These are phyloP conservation scores for Colletotrichum endophyticum DNA, from an alignment of 2,329 filamentous ascomycete species.

Conservation along the genomic window DNA sequence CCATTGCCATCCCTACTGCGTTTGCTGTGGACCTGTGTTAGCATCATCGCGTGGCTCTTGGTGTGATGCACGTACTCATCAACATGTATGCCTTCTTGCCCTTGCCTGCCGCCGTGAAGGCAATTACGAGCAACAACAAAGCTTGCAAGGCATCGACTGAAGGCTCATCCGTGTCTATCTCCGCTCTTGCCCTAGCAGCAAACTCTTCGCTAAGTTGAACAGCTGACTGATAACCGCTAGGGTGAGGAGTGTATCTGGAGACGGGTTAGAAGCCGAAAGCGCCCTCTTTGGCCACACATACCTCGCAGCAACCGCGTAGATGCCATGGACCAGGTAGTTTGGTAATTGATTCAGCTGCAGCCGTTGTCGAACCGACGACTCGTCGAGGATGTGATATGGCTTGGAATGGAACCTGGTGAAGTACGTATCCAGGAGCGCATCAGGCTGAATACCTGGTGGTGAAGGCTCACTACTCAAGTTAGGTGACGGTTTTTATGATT, in stretches of 20 bases:
- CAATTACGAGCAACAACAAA: conserved; percentile 75
- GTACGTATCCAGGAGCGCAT: conserved; percentile 76
- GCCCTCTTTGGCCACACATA: conserved; percentile 34
- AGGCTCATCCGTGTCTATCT: conserved; percentile 81
- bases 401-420: conserved; percentile 82
- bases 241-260: conserved; percentile 72
- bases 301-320: conserved; percentile 69
- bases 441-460: conserved; percentile 53
- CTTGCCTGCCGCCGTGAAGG: conserved; percentile 77
- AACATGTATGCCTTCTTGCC: conserved; percentile 90
- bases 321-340: conserved; percentile 56
- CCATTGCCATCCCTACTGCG: conserved; percentile 82
- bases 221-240: conserved; percentile 70
- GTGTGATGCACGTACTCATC: conserved; percentile 61
- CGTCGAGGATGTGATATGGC: conserved; percentile 82
- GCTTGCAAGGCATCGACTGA: conserved; percentile 80
- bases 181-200: conserved; percentile 69
- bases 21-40: conserved; percentile 56
- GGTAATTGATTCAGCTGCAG: conserved; percentile 72
- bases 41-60: background rate
- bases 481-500: background rate
- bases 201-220: conserved; percentile 75
- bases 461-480: conserved; percentile 46
- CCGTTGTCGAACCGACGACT: conserved; percentile 74
- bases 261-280: conserved; percentile 19